Percentiles rank a stretch among this genome's conserved stretches.
Evolutionary conservation across 2,329 filamentous ascomycete genomes (phyloP).

Genomic region (Sarocladium strictum): DNA sequence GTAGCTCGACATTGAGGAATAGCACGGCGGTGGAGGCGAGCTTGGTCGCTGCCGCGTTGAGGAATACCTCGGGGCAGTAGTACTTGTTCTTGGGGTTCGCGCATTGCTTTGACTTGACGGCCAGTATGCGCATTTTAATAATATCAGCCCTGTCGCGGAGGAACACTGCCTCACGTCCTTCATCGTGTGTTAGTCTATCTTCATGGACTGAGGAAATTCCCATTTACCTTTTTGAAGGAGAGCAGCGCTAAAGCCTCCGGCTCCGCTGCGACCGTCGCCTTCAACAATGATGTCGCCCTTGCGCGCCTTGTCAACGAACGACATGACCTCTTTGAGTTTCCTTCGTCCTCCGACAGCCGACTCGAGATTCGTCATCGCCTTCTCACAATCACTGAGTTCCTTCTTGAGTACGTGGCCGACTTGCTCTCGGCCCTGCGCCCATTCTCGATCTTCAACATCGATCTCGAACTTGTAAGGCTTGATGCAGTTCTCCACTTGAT

Average conservation of each 20-base stretch:
- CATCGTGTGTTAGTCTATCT: neutral
- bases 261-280: slow-evolving; percentile 75
- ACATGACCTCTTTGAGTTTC: slow-evolving; percentile 84
- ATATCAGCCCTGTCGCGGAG: slow-evolving; percentile 86
- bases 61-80: slow-evolving; percentile 92
- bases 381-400: slow-evolving; percentile 79
- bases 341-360: slow-evolving; percentile 70
- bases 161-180: slow-evolving; percentile 89
- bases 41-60: slow-evolving; percentile 95
- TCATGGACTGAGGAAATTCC: no score
- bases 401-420: slow-evolving; percentile 75
- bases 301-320: slow-evolving; percentile 83
- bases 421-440: slow-evolving; percentile 79
- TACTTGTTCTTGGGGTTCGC: slow-evolving; percentile 82
- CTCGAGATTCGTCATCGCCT: slow-evolving; percentile 71
- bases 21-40: slow-evolving; percentile 91
- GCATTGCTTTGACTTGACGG: slow-evolving; percentile 88
- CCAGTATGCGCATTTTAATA: slow-evolving; percentile 81
- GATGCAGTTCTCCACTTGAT: slow-evolving; percentile 98
- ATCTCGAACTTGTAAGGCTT: slow-evolving; percentile 99
- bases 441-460: slow-evolving; percentile 86
- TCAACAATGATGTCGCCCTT: slow-evolving; percentile 82
- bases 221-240: slow-evolving; percentile 76
- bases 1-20: slow-evolving; percentile 93
- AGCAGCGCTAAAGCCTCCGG: slow-evolving; percentile 87